Conservation (phyloP, 192 early-diverging fungal species). For the Chytriomyces sp. region DNA sequence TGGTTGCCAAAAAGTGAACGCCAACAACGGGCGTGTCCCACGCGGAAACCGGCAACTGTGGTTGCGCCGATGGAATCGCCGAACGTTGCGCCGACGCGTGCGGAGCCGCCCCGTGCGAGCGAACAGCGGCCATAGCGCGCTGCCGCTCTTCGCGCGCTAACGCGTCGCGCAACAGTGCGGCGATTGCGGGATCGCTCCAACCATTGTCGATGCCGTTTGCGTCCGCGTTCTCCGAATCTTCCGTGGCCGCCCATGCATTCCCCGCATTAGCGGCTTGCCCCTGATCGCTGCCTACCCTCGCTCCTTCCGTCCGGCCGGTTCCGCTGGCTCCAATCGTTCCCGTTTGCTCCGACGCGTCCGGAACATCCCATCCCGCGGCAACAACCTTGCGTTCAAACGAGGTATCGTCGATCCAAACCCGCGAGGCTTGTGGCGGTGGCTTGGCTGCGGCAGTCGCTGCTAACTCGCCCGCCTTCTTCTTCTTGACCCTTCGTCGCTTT, state of each 20-base stretch:
- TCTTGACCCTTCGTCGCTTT: background rate
- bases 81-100: background rate
- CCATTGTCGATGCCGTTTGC: background rate
- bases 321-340: too few species aligned
- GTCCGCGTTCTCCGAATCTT: background rate
- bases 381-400: background rate
- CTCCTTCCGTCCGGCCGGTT: background rate
- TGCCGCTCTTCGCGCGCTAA: background rate
- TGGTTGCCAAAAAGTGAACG: conserved; percentile 24
- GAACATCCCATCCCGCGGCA: conserved; percentile 26
- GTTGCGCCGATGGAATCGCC: background rate
- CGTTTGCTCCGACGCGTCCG: too few species aligned
- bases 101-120: background rate
- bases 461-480: background rate
- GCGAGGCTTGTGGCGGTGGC: background rate
- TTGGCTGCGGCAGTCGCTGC: background rate
- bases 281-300: too few species aligned
- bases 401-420: conserved; percentile 25
- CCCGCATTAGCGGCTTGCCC: too few species aligned
- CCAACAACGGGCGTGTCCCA: conserved; percentile 23
- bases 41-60: background rate
- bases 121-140: background rate
- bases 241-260: background rate
- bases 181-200: background rate
- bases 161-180: background rate